Base-by-base conservation (phyloP, 140 eudicot species). In the Flaveria floridana region DNA sequence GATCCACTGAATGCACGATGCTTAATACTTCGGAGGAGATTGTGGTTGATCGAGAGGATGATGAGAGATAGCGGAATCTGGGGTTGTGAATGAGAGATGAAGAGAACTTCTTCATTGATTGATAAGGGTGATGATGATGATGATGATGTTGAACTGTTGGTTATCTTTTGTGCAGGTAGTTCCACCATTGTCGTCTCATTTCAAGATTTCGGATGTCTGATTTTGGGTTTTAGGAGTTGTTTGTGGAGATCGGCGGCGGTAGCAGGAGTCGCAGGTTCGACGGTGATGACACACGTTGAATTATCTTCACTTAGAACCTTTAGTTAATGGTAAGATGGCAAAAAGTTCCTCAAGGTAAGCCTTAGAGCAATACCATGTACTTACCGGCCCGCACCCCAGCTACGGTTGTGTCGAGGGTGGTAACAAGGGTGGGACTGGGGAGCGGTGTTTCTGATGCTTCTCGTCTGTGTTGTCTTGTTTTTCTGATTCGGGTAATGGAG, bases 1-100 rank as follows among this genome's bases (percentile, higher is more conserved):
- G 95, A 63, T 78, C 79, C 0, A 61, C 65, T 0, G 82, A 68
- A 46, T 82, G 76, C 30, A 91, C 61, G 19, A 91, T 74, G 85
- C 50, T 68, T 21, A 76, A 67, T 2, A 91, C 82, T 79, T 87
- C 84, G 51, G 66, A 80, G 12, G 80, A 66, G 63, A 81, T 73
- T n/a, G 83, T 70, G 41, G 67, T 8, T 42, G 52, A 58, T 13
- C 82, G 76, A 9, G 82, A 65, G 9, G 26, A 44, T 14, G 83
- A 73, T 16, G 74, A 72, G 68, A 72, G 39, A 16, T 18, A 15
- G 16, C 34, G 82, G 78, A 55, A 44, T 72, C 69, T 70, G 70
- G 76, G 55, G 44, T 39, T 78, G 77, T 62, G n/a, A 64, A 71
- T 58, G 5, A 78, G 55, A 50, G 25, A 34, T 39, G 77, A 78